These are phyloP conservation scores for Sarcocystis neurona DNA, from an alignment of 169 alveolate species.

Conservation along the genomic window DNA sequence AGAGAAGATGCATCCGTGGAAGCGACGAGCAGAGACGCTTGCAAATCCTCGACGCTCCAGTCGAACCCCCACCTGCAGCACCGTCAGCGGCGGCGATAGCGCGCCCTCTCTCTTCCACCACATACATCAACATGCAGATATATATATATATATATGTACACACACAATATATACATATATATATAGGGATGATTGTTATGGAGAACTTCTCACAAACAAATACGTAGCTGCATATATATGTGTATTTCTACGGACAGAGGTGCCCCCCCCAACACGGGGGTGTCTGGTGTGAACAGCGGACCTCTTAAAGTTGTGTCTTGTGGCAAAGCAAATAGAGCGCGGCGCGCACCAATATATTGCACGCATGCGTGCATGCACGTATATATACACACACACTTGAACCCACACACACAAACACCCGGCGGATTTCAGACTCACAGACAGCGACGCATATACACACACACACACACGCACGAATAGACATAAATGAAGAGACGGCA, in stretches of 20 bases:
- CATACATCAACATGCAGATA: neutral
- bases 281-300: no score
- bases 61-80: slow-evolving; percentile 28
- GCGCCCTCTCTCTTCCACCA: neutral
- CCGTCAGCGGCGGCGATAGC: neutral
- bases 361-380: neutral
- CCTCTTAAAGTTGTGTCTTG: no score
- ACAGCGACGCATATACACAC: neutral
- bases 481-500: no score
- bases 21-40: neutral
- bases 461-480: neutral
- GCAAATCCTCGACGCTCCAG: slow-evolving; percentile 4
- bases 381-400: neutral
- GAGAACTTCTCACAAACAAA: neutral
- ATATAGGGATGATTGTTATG: neutral
- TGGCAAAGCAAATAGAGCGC: no score
- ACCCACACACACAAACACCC: neutral
- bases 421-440: no score
- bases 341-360: no score
- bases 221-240: neutral
- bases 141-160: no score
- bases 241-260: neutral
- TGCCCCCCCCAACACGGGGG: no score
- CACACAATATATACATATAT: no score
- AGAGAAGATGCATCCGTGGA: neutral